phyloP scores from a whole-genome alignment of 208 protist genomes.

The Leishmania major region DNA sequence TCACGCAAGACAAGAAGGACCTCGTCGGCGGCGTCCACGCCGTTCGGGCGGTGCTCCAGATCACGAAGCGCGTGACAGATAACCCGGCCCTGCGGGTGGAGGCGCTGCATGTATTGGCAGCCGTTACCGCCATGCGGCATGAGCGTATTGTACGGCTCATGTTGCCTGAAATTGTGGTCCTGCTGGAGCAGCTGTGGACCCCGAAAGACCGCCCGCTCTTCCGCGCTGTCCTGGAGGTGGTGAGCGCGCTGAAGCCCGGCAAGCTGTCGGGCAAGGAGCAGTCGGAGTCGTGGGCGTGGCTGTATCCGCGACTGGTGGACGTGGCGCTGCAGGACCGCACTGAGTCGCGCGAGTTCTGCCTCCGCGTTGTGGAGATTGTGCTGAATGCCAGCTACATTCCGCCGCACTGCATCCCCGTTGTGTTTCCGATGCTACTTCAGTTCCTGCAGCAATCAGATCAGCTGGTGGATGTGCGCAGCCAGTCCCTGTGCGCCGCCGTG shows the following conservation, averaged over 20 bases:
- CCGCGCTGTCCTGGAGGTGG: conserved; percentile 83
- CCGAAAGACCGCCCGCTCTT: conserved; percentile 83
- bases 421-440: conserved; percentile 86
- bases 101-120: conserved; percentile 82
- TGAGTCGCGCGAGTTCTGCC: conserved; percentile 83
- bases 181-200: conserved; percentile 89
- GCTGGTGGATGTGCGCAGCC: conserved; percentile 82
- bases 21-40: conserved; percentile 84
- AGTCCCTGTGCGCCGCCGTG: conserved; percentile 81
- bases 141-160: conserved; percentile 84
- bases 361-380: conserved; percentile 89
- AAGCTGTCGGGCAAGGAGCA: conserved; percentile 92
- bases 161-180: conserved; percentile 88
- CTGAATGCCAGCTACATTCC: conserved; percentile 89
- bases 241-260: conserved; percentile 87
- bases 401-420: conserved; percentile 86
- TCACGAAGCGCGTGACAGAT: conserved; percentile 76
- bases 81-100: conserved; percentile 82
- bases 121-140: conserved; percentile 81
- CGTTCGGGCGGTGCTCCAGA: conserved; percentile 78
- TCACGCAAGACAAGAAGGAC: conserved; percentile 82
- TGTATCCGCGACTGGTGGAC: conserved; percentile 90
- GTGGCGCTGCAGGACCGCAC: conserved; percentile 88
- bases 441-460: conserved; percentile 88
- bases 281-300: conserved; percentile 89